A percentile compares a stretch with the other conserved stretches of the same genome.
Conservation (phyloP, 1,284 basidiomycete genomes). For the Puccinia hordei region DNA sequence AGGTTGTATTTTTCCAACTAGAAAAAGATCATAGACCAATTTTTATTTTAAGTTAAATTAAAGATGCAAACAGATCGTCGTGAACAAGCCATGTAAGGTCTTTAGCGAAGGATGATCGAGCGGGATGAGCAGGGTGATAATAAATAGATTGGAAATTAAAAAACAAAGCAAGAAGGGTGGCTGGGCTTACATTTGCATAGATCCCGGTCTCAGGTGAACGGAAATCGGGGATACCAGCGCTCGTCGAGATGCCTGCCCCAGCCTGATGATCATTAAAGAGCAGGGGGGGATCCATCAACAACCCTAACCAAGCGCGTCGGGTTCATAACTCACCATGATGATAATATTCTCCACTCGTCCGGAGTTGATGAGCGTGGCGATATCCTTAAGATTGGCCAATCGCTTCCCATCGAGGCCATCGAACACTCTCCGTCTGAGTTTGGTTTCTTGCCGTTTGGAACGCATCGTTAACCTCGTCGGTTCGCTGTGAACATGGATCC, state of each 20-base stretch:
- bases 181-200: slow-evolving; percentile 38
- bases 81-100: slow-evolving; percentile 3
- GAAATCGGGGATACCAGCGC: slow-evolving; percentile 48
- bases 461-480: background rate
- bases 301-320: background rate
- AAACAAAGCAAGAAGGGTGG: background rate
- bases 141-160: background rate
- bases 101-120: background rate
- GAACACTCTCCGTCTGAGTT: background rate
- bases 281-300: background rate
- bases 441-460: background rate
- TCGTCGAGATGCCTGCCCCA: slow-evolving; percentile 47
- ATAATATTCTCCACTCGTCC: slow-evolving; percentile 12
- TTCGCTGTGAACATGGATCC: too few species aligned
- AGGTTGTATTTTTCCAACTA: slow-evolving; percentile 58
- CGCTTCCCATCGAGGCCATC: background rate
- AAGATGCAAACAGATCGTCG: background rate
- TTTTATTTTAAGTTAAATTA: slow-evolving; percentile 54
- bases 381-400: slow-evolving; percentile 1
- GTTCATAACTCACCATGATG: slow-evolving; percentile 3
- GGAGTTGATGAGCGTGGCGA: slow-evolving; percentile 5
- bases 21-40: slow-evolving; percentile 51
- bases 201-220: slow-evolving; percentile 47
- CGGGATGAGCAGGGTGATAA: background rate
- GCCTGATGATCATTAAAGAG: slow-evolving; percentile 1